Evolutionary conservation across 352 stramenopile species (phyloP).

Genomic region (Pythium utonaiense): DNA sequence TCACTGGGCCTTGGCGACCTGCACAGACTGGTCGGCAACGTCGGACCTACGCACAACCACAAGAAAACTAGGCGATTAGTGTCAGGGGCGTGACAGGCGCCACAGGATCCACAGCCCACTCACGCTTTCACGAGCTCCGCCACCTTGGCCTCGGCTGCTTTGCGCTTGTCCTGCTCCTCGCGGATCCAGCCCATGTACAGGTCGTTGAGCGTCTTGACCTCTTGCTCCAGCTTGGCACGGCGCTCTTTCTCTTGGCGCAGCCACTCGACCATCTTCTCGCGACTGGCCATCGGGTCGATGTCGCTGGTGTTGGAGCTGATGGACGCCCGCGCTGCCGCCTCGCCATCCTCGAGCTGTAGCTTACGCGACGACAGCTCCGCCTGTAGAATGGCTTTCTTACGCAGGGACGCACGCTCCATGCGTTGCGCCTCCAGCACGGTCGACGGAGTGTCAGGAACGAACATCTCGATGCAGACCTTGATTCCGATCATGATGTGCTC

Average conservation of each 20-base stretch:
- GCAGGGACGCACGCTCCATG: constrained; percentile 54
- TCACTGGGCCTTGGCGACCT: constrained; percentile 22
- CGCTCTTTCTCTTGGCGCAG: constrained; percentile 68
- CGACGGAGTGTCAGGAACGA: constrained; percentile 66
- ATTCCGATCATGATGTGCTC: constrained; percentile 78
- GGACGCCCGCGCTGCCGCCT: constrained; percentile 9
- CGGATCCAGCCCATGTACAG: constrained; percentile 85
- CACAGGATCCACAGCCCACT: constrained; percentile 1
- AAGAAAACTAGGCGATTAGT: constrained; percentile 16
- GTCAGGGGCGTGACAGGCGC: neutral
- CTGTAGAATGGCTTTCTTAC: constrained; percentile 74
- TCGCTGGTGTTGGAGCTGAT: constrained; percentile 10
- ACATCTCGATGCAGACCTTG: constrained; percentile 79
- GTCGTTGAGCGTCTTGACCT: constrained; percentile 78
- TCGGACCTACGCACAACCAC: constrained; percentile 15
- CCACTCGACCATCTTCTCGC: constrained; percentile 64
- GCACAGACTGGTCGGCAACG: constrained; percentile 1
- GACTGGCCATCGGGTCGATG: constrained; percentile 23
- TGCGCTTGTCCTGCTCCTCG: constrained; percentile 75
- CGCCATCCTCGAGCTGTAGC: constrained; percentile 20
- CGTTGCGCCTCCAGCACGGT: constrained; percentile 61
- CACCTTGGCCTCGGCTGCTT: constrained; percentile 58
- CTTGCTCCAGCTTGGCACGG: constrained; percentile 65
- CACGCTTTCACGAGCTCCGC: constrained; percentile 31
- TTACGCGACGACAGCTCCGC: constrained; percentile 63